Base-by-base conservation (phyloP, 495 filamentous ascomycete species). In the Penicillium simplicissimum region DNA sequence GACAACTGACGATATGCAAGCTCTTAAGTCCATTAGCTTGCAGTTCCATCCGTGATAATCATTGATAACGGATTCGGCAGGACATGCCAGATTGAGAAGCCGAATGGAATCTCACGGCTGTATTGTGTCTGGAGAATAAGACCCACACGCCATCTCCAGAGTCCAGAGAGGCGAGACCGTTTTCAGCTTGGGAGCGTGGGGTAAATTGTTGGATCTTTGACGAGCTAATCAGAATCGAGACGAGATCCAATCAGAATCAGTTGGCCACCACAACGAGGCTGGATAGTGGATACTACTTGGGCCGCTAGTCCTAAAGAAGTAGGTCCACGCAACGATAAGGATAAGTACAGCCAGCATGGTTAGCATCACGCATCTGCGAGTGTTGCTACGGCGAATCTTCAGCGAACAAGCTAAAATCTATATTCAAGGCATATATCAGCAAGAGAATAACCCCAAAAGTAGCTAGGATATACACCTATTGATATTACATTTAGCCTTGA, bases 51-150 rank as follows among this genome's bases (percentile, higher is more conserved):
- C 38, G 10, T 34, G 52, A 37, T 49, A 65, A 45, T 14, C 43
- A 56, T 45, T 33, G 60, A 67, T 55, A 59, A 63, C n/a, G 10
- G 36, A 15, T 62, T 68, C 68, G 68, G 57, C 51, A 63, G 57
- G 62, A 70, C 68, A 63, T 70, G 36, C 68, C 65, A 19, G 53
- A 58, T 58, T 42, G 19, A 56, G 65, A 54, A 66, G 60, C 59
- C 52, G 19, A 35, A 62, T 52, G 58, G 56, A 13, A 58, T n/a
- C 40, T 17, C 52, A 45, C 37, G 13, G 15, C 25, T 25, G 14
- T 13, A 14, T 25, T 35, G 52, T 31, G 19, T 65, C 56, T 57
- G 59, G 51, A 60, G 57, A 60, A 43, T 4, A 53, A 17, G 60
- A 35, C 51, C 61, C 57, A 62, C 64, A 58, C 58, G 59, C 48